Conservation (phyloP, 768 basidiomycete species). For the Pisolithus microcarpus region DNA sequence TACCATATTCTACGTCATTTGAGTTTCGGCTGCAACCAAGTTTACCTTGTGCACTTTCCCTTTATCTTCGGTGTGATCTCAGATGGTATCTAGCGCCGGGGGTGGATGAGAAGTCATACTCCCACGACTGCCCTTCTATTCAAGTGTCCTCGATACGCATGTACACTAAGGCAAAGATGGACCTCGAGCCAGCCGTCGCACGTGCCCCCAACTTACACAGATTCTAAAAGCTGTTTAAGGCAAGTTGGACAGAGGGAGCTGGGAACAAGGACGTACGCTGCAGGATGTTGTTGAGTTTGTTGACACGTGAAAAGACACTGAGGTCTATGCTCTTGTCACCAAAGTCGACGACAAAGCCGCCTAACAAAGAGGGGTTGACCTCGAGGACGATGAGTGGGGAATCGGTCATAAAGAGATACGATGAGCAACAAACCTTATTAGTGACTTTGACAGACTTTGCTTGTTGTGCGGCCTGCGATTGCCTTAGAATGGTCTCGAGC, state of each 20-base stretch:
- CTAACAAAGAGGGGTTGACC: conserved; percentile 90
- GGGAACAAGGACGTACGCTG: conserved; percentile 49
- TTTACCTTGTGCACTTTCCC: neutral
- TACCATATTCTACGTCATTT: conserved; percentile 2
- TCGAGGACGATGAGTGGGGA: conserved; percentile 25
- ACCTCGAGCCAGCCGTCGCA: no score
- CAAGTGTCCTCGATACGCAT: no score
- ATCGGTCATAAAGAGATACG: neutral
- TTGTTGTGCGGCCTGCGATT: conserved; percentile 74
- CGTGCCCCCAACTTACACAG: conserved; percentile 13
- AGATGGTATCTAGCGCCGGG: no score
- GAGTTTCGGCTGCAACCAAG: neutral
- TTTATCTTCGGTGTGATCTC: no score
- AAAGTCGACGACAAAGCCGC: conserved; percentile 92
- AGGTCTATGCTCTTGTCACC: conserved; percentile 98
- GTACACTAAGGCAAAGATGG: no score
- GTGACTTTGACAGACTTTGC: conserved; percentile 84
- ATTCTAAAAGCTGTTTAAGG: conserved; percentile 16
- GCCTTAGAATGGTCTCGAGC: conserved; percentile 82
- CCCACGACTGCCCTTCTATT: no score
- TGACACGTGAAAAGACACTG: conserved; percentile 88
- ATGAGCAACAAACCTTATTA: conserved; percentile 65
- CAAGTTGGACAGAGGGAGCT: neutral
- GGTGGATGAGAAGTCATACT: no score
- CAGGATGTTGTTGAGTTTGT: conserved; percentile 85